phyloP scores from a whole-genome alignment of 164 flowering plant species.

The Malania oleifera region DNA sequence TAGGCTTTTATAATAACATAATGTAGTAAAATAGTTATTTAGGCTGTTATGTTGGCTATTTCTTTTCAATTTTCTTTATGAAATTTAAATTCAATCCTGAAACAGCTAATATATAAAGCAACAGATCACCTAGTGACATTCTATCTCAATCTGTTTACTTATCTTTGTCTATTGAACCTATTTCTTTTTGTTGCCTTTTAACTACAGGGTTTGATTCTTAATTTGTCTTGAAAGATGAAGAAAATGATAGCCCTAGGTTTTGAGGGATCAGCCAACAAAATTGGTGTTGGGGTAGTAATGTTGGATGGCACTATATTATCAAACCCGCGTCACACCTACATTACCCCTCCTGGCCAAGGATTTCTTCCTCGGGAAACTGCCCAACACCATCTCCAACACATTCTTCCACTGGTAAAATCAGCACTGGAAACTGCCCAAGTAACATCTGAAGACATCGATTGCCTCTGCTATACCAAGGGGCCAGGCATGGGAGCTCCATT shows the following conservation, averaged over 20 bases:
- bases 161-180: too few relatives aligned
- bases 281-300: slow-evolving; percentile 94
- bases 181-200: background rate
- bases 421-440: slow-evolving; percentile 58
- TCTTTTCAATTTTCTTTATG: too few relatives aligned
- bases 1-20: too few relatives aligned
- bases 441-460: slow-evolving; percentile 63
- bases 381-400: slow-evolving; percentile 80
- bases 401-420: slow-evolving; percentile 71
- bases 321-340: slow-evolving; percentile 93
- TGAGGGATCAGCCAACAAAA: slow-evolving; percentile 96
- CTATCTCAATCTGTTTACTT: background rate
- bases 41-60: too few relatives aligned
- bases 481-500: slow-evolving; percentile 99
- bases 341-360: slow-evolving; percentile 97
- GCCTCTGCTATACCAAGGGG: slow-evolving; percentile 95
- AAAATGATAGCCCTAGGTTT: slow-evolving; percentile 72
- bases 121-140: background rate
- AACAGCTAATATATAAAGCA: background rate
- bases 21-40: too few relatives aligned
- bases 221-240: slow-evolving; percentile 27
- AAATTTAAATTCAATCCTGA: background rate
- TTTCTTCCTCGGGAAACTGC: slow-evolving; percentile 96
- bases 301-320: slow-evolving; percentile 80
- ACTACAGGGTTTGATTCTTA: background rate